phyloP scores from a whole-genome alignment of 164 flowering plant species.

The Aristolochia contorta region DNA sequence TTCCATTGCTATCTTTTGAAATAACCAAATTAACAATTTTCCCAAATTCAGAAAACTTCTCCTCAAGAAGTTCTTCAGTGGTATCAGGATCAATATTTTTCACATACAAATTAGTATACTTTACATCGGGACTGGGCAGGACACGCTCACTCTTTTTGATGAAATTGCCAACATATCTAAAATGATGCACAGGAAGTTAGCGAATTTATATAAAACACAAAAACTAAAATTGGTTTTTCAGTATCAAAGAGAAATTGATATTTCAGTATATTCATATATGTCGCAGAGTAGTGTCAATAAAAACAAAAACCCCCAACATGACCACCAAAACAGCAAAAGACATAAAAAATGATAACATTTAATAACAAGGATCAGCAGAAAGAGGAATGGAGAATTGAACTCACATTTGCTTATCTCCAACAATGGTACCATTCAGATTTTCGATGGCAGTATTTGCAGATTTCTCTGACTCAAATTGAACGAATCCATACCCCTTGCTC shows the following conservation, averaged over 20 bases:
- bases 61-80: constrained; percentile 45
- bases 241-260: no score
- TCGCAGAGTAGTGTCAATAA: no score
- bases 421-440: constrained; percentile 37
- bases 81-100: constrained; percentile 66
- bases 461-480: constrained; percentile 68
- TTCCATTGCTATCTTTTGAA: constrained; percentile 51
- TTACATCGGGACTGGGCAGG: constrained; percentile 36
- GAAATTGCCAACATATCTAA: constrained; percentile 64
- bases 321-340: not conserved
- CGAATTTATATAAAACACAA: not conserved
- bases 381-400: constrained; percentile 6
- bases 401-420: constrained; percentile 61
- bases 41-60: constrained; percentile 69
- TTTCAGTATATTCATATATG: no score
- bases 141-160: constrained; percentile 55
- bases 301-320: no score
- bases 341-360: no score
- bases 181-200: constrained; percentile 2
- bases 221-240: no score
- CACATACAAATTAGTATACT: constrained; percentile 67
- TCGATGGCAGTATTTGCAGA: constrained; percentile 67
- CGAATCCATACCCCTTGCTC: constrained; percentile 86
- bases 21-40: constrained; percentile 47
- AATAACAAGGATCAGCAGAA: not conserved